phyloP scores from a whole-genome alignment of 306 rosid genomes.

The Trichosanthes truncata region DNA sequence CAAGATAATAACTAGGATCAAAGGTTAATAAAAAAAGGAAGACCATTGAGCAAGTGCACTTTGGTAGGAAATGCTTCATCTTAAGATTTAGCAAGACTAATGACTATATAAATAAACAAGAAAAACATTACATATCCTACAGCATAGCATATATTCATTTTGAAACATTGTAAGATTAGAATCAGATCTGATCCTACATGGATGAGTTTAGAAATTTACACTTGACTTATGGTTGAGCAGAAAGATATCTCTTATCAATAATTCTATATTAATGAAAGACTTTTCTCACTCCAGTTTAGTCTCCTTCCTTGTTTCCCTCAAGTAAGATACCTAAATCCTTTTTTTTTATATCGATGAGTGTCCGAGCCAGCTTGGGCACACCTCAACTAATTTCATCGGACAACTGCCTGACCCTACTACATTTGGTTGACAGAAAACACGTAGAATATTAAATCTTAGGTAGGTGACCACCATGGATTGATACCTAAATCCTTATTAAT shows the following conservation, averaged over 20 bases:
- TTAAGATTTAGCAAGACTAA: neutral
- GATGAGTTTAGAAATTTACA: neutral
- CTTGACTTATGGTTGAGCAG: neutral
- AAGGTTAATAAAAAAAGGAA: neutral
- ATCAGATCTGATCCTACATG: neutral
- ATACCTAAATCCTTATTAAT: neutral
- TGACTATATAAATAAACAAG: neutral
- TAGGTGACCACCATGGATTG: no score
- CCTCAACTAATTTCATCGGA: no score
- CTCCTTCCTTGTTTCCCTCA: neutral
- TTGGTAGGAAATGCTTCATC: neutral
- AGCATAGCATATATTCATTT: neutral
- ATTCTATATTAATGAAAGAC: neutral
- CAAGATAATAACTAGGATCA: neutral
- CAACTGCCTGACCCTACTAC: no score
- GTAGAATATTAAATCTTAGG: no score
- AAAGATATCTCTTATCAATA: neutral
- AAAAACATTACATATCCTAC: neutral
- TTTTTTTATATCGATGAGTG: no score
- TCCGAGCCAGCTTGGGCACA: no score
- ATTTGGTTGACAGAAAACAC: no score
- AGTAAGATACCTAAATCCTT: neutral
- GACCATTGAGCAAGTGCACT: neutral
- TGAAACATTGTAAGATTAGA: neutral
- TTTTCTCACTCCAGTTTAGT: neutral